phyloP scores from a whole-genome alignment of 2,329 filamentous ascomycete species.

The Talaromyces sp. region DNA sequence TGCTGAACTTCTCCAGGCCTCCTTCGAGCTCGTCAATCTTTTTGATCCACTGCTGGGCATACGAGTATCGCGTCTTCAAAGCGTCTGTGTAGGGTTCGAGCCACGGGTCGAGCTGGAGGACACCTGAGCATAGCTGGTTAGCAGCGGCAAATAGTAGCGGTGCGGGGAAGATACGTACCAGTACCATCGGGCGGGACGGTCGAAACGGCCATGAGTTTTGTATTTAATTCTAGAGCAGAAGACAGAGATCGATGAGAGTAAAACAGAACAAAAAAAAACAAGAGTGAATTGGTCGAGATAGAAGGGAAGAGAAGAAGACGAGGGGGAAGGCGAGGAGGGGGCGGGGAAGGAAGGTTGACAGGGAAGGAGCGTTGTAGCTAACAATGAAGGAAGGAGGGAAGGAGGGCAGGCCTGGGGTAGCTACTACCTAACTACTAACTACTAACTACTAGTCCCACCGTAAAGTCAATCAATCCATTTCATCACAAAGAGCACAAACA shows the following conservation, averaged over 20 bases:
- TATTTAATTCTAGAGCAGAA: not conserved
- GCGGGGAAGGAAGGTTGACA: not conserved
- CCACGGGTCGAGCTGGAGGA: constrained; percentile 83
- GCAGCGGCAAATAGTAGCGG: not conserved
- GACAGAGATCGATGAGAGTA: not conserved
- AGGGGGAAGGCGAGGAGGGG: not conserved
- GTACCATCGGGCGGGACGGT: constrained; percentile 12
- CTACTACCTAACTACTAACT: not conserved
- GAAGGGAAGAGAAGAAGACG: not conserved
- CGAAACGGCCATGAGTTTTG: constrained; percentile 5
- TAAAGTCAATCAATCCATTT: not conserved
- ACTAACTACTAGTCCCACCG: not conserved
- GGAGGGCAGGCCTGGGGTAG: not conserved
- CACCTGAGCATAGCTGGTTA: constrained; percentile 53
- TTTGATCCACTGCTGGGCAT: constrained; percentile 82
- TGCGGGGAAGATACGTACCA: constrained; percentile 1
- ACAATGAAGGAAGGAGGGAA: not conserved
- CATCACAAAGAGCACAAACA: not conserved
- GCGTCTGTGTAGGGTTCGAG: constrained; percentile 77
- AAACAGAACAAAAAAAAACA: not conserved
- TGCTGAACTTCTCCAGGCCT: constrained; percentile 86
- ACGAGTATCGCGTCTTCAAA: constrained; percentile 70
- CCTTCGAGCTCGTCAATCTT: constrained; percentile 79
- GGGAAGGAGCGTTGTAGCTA: not conserved
- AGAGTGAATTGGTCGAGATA: not conserved